Percentiles rank a stretch among this genome's conserved stretches.
Conservation (phyloP, 2,329 filamentous ascomycete genomes). For the Tolypocladium nubicola region DNA sequence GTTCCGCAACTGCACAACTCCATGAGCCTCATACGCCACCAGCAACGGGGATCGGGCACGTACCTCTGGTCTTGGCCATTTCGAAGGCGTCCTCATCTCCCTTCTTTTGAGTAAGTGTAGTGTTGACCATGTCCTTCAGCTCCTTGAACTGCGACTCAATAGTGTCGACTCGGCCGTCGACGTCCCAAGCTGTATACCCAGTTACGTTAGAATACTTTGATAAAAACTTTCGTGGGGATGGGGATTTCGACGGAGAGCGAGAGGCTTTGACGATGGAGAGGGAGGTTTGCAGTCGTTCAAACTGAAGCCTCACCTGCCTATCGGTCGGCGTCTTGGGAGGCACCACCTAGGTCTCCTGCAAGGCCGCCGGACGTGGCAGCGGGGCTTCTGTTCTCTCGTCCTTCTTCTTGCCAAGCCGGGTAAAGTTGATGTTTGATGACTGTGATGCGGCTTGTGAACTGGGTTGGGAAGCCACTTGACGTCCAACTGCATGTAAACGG, state of each 20-base stretch:
- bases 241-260: slow-evolving; percentile 26
- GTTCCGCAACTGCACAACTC: slow-evolving; percentile 29
- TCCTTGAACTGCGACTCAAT: slow-evolving; percentile 66
- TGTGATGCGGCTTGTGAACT: neutral
- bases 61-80: slow-evolving; percentile 66
- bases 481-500: slow-evolving; percentile 10
- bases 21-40: slow-evolving; percentile 9
- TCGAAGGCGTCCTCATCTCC: slow-evolving; percentile 65
- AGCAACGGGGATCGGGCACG: slow-evolving; percentile 10
- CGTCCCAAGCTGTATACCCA: slow-evolving; percentile 62
- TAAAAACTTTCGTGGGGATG: slow-evolving; percentile 47
- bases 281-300: slow-evolving; percentile 20
- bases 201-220: slow-evolving; percentile 64
- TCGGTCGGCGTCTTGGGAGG: slow-evolving; percentile 22
- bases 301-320: slow-evolving; percentile 18
- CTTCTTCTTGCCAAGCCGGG: slow-evolving; percentile 14
- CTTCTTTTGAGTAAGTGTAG: slow-evolving; percentile 56
- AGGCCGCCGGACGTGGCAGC: slow-evolving; percentile 7
- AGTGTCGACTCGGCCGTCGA: slow-evolving; percentile 62
- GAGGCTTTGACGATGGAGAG: slow-evolving; percentile 23
- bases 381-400: slow-evolving; percentile 2
- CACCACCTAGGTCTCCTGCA: slow-evolving; percentile 18
- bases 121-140: slow-evolving; percentile 63
- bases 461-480: slow-evolving; percentile 35
- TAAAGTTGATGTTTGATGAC: slow-evolving; percentile 13